A percentile compares a stretch with the other conserved stretches of the same genome.
phyloP scores from a whole-genome alignment of 1,139 yeast species.

The Debaryomycetaceae sp. region DNA sequence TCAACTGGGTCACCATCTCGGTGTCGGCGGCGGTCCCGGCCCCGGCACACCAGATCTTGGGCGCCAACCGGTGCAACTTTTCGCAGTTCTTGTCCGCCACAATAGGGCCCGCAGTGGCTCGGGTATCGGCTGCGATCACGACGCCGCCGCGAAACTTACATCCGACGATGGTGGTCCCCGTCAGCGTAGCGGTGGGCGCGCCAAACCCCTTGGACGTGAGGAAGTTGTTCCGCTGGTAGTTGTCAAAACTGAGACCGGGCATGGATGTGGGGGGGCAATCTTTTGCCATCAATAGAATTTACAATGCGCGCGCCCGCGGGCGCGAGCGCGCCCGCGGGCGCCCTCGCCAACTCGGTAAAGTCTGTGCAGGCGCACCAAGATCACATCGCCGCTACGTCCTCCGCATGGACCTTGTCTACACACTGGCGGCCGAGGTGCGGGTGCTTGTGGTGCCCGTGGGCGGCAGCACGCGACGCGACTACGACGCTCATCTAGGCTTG shows the following conservation, averaged over 20 bases:
- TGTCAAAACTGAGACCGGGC: slow-evolving; percentile 92
- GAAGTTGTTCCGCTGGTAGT: slow-evolving; percentile 80
- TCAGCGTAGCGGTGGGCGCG: slow-evolving; percentile 85
- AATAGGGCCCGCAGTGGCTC: slow-evolving; percentile 94
- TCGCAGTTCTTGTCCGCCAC: slow-evolving; percentile 99
- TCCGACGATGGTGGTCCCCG: slow-evolving; percentile 98
- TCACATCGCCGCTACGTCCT: too few species aligned
- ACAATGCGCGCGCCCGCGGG: too few species aligned
- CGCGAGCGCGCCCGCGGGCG: too few species aligned
- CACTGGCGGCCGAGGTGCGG: slow-evolving; percentile 61
- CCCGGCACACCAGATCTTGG: slow-evolving; percentile 98
- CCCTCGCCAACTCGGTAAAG: too few species aligned
- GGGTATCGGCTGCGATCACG: slow-evolving; percentile 95
- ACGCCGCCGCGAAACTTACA: slow-evolving; percentile 91
- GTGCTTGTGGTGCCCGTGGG: slow-evolving; percentile 71
- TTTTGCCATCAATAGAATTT: too few species aligned
- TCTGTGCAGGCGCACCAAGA: too few species aligned
- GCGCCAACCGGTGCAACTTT: slow-evolving; percentile 86
- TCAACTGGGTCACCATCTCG: slow-evolving; percentile 91
- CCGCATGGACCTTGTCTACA: too few species aligned
- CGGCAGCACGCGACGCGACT: slow-evolving; percentile 43
- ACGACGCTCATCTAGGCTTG: slow-evolving; percentile 40
- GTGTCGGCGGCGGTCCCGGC: slow-evolving; percentile 99
- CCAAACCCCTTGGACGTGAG: slow-evolving; percentile 70
- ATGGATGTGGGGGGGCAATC: slow-evolving; percentile 34